Evolutionary conservation across 1,284 basidiomycete genomes (phyloP), one percentile per base, ranked within the genome.

Genomic region (Ganoderma boninense): DNA sequence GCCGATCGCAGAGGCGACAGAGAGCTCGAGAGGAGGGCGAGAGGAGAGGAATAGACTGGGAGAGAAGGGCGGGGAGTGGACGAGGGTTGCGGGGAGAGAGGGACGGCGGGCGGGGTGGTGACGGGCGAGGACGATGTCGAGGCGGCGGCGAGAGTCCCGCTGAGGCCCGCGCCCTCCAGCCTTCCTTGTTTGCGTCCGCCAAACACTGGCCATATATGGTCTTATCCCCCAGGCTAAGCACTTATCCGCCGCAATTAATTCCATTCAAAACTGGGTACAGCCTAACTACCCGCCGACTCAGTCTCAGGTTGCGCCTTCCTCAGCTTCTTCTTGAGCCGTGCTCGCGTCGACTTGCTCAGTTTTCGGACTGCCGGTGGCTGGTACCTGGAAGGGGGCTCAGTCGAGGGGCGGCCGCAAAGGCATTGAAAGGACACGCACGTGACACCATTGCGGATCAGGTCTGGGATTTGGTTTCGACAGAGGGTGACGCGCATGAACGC

Each of bases 401-500:
- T 44, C 23, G 11, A 18, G 26, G 23, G 23, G 13, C 59, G 29
- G 23, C 40, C 23, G 23, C 38, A 26, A 14, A 23, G 23, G 14
- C 2, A n/a, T 43, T 4, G 35, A 44, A 23, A 65, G 32, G 2
- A 62, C 54, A 79, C 88, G 75, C 78, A 92, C 92, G 89, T 92
- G 57, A 86, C 85, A 8, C 85, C 82, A 43, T 77, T 74, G 38
- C 78, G 72, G 35, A 84, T 79, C 54, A 87, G 76, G 23, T 85
- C 80, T 2, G 85, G 84, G 1, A 92, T 77, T 46, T 87, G 84
- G 59, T 76, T 77, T 35, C 84, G 82, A 20, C 88, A 90, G 0
- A 96, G 82, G 0, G 90, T 95, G 71, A 96, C 85, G 72, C 87
- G 88, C 88, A 96, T 92, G 74, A 89, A 95, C 0, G 94, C 91